Evolutionary conservation across 108 stramenopile species (phyloP).

Genomic region (Craspedostauros australis): DNA sequence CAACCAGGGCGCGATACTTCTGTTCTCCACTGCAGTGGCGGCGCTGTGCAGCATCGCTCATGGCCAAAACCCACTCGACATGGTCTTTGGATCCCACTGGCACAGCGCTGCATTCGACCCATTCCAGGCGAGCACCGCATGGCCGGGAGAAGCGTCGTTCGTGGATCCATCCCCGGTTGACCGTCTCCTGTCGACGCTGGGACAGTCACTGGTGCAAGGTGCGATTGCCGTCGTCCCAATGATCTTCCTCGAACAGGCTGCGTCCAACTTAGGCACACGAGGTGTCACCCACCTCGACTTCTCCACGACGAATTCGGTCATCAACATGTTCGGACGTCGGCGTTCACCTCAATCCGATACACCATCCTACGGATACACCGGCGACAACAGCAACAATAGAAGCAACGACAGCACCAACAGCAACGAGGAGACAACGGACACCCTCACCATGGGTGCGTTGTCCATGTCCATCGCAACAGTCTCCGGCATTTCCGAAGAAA

Average conservation of each 20-base stretch:
- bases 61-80: constrained; percentile 1
- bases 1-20: constrained; percentile 17
- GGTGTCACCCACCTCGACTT: constrained; percentile 31
- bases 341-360: neutral
- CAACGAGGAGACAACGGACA: constrained; percentile 16
- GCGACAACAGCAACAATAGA: neutral
- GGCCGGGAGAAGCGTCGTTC: too few species aligned
- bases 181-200: constrained; percentile 4
- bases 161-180: constrained; percentile 26
- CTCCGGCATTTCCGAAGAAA: constrained; percentile 45
- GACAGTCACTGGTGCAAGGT: constrained; percentile 27
- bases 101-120: neutral
- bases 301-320: constrained; percentile 45
- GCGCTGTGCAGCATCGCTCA: neutral
- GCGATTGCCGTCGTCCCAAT: constrained; percentile 39
- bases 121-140: too few species aligned
- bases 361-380: neutral
- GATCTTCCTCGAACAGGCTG: constrained; percentile 20
- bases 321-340: constrained; percentile 49
- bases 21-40: constrained; percentile 12
- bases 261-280: constrained; percentile 30
- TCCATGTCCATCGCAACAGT: constrained; percentile 15
- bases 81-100: constrained; percentile 19
- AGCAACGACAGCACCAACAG: neutral
- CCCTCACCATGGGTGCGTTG: constrained; percentile 11